Evolutionary conservation across 2,329 filamentous ascomycete genomes (phyloP), one percentile per base, ranked within the genome.

Genomic region (Emergomyces pasteurianus): DNA sequence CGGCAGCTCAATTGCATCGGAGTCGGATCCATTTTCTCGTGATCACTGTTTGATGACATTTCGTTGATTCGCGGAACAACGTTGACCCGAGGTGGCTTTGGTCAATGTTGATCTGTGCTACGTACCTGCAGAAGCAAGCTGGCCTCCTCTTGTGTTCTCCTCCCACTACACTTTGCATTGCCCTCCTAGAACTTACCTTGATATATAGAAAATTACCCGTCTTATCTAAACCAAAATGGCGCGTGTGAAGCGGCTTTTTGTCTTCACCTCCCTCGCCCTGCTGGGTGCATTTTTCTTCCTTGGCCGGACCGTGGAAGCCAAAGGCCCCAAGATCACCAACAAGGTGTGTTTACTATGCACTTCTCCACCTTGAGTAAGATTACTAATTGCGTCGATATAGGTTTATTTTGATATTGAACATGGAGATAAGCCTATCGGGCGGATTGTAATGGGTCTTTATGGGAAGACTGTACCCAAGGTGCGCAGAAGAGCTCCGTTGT

Each of bases 321-420:
- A 92, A 80, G 92, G 94, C 54, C 92, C 90, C 65, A 95, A 94
- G 85, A 92, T 96, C 80, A 96, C 92, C 70, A 82, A 89, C 82
- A 96, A 95, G 85, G 90, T 83, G n/a, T 21, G 47, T 46, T 46
- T 46, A 54, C 38, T 47, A 21, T 43, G 36, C 47, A 18, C 43
- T 36, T 18, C 23, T 12, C 26, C 10, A n/a, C 2, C 10, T 34
- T 26, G 23, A 34, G 28, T 36, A 40, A 16, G 14, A 40, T 16
- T 58, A n/a, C 40, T 46, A 47, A 56, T 31, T 43, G 26, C 16
- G 4, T 46, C 7, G 2, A 54, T 4, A 34, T 60, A 80, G 82
- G 83, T 87, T 69, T 87, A 81, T 74, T 86, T 87, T 66, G 84
- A 87, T 68, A 83, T 87, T 61, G 76, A 81, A 66, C 82, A 86